These are phyloP conservation scores for Hygrophoropsis aurantiaca DNA, from an alignment of 768 basidiomycete genomes.

Conservation along the genomic window DNA sequence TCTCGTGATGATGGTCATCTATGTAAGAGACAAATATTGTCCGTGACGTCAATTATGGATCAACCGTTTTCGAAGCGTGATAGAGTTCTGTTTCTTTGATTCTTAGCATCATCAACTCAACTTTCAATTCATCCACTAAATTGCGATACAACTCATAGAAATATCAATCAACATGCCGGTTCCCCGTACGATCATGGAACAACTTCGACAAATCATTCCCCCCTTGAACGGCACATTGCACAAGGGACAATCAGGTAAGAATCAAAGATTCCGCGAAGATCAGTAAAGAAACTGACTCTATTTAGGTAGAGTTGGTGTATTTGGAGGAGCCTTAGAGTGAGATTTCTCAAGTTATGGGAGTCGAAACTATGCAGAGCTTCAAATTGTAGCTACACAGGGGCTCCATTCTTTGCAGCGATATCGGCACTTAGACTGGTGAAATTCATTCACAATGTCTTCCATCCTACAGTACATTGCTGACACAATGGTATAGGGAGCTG, in stretches of 20 bases:
- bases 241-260: constrained; percentile 90
- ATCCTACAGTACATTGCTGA: neutral
- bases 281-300: neutral
- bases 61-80: too few species aligned
- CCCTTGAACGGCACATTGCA: constrained; percentile 86
- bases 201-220: constrained; percentile 83
- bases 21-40: too few species aligned
- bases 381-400: constrained; percentile 84
- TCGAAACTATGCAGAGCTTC: neutral
- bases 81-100: too few species aligned
- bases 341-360: constrained; percentile 21
- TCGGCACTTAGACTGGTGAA: constrained; percentile 80
- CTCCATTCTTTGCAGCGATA: constrained; percentile 94
- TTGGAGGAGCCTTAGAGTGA: constrained; percentile 93
- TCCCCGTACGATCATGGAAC: constrained; percentile 58
- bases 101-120: too few species aligned
- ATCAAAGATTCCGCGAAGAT: neutral
- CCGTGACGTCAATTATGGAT: too few species aligned
- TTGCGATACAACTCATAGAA: too few species aligned
- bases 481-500: constrained; percentile 63
- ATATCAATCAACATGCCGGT: constrained; percentile 49
- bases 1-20: too few species aligned
- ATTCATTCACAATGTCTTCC: constrained; percentile 1
- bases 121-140: too few species aligned
- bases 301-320: constrained; percentile 84